phyloP scores from a whole-genome alignment of 768 basidiomycete species.

The Serendipita sp. region DNA sequence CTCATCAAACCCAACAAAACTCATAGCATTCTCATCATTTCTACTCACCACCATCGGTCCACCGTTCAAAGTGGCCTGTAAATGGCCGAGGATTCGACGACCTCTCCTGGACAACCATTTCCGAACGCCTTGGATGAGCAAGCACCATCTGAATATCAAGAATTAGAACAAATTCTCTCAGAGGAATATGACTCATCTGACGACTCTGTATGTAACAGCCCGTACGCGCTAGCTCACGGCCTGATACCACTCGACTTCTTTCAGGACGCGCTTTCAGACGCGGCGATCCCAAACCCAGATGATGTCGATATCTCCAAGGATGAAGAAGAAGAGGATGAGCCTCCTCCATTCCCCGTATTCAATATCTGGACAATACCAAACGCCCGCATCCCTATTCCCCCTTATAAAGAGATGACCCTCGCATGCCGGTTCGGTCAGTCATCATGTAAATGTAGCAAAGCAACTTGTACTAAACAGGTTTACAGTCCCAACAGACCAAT shows the following conservation, averaged over 20 bases:
- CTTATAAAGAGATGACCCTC: slow-evolving; percentile 5
- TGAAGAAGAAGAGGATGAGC: background rate
- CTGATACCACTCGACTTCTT: background rate
- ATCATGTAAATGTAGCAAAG: background rate
- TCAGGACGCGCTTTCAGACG: slow-evolving; percentile 5
- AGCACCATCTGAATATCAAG: background rate
- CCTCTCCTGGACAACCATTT: background rate
- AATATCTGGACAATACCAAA: slow-evolving; percentile 5
- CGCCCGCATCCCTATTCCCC: background rate
- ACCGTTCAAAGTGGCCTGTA: background rate
- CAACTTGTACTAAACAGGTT: background rate
- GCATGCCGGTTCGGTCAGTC: slow-evolving; percentile 2
- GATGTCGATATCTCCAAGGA: background rate
- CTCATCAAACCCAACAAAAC: too few relatives aligned
- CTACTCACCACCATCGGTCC: too few relatives aligned
- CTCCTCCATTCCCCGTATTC: background rate
- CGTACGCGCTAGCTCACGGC: background rate
- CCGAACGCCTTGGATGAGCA: background rate
- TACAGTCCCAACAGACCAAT: slow-evolving; percentile 12
- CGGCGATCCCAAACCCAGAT: background rate
- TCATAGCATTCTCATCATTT: too few relatives aligned
- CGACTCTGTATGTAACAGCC: background rate
- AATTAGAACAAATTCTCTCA: too few relatives aligned
- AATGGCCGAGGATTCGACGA: background rate
- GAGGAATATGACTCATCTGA: background rate